These are phyloP conservation scores for Mortierella sp. DNA, from an alignment of 371 early-diverging fungal species.

Conservation along the genomic window DNA sequence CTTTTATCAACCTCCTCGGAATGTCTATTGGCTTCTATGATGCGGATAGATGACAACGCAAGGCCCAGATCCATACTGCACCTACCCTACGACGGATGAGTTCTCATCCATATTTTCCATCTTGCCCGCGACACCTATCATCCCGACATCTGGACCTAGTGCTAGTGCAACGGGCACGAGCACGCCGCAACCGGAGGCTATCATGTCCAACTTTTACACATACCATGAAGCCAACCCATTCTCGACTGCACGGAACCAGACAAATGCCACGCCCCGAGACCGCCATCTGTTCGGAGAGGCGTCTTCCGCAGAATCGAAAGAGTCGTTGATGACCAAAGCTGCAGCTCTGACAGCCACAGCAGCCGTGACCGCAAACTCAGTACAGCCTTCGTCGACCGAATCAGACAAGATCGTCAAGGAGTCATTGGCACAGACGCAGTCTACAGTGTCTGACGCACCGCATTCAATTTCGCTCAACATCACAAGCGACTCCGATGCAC, in stretches of 20 bases:
- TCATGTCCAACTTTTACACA: conserved; percentile 43
- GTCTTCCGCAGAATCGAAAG: conserved; percentile 41
- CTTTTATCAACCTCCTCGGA: no score
- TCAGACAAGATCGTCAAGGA: no score
- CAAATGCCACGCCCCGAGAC: conserved; percentile 18
- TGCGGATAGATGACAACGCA: conserved; percentile 59
- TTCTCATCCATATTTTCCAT: conserved; percentile 62
- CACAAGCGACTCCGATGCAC: no score
- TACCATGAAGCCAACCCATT: conserved; percentile 43
- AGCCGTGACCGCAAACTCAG: not conserved
- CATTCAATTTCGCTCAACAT: no score
- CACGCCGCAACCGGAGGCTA: conserved; percentile 37
- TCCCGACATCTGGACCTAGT: conserved; percentile 28
- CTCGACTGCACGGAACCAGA: conserved; percentile 38
- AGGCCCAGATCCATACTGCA: conserved; percentile 65
- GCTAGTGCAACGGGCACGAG: conserved; percentile 17
- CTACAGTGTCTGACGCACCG: no score
- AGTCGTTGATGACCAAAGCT: conserved; percentile 12
- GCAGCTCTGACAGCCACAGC: not conserved
- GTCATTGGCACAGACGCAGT: no score
- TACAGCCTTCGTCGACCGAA: not conserved
- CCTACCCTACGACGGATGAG: conserved; percentile 59
- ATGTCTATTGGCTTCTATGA: not conserved
- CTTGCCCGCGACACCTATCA: conserved; percentile 59
- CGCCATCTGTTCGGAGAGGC: conserved; percentile 51